Evolutionary conservation across 163 green algal genomes (phyloP).

Genomic region (Prototheca cutis): DNA sequence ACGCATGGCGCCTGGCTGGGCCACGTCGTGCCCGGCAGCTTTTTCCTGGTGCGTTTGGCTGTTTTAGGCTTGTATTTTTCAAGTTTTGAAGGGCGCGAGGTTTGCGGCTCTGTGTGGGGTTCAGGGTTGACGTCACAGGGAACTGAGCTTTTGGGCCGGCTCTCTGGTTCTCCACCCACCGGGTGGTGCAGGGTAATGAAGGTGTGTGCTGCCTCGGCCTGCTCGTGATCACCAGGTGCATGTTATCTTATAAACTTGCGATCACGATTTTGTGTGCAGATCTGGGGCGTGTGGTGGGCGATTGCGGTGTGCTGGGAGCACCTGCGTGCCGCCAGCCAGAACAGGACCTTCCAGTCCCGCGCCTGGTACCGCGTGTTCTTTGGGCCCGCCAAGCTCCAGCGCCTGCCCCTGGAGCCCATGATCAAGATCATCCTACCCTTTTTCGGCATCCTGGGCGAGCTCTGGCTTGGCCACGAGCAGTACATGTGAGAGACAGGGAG

Average conservation of each 20-base stretch:
- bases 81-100: too few relatives aligned
- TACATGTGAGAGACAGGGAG: constrained; percentile 19
- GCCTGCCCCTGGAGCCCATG: constrained; percentile 36
- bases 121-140: neutral
- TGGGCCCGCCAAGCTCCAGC: constrained; percentile 7
- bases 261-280: neutral
- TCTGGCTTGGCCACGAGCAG: constrained; percentile 45
- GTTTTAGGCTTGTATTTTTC: too few relatives aligned
- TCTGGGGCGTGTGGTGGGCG: constrained; percentile 50
- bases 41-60: constrained; percentile 52
- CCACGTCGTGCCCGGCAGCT: constrained; percentile 44
- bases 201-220: too few relatives aligned
- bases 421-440: constrained; percentile 44
- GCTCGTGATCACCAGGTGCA: too few relatives aligned
- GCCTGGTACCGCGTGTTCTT: constrained; percentile 29
- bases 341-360: constrained; percentile 19
- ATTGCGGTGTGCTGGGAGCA: constrained; percentile 23
- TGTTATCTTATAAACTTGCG: neutral
- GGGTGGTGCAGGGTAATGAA: too few relatives aligned
- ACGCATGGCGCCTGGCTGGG: constrained; percentile 39
- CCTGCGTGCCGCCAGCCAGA: constrained; percentile 9
- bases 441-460: constrained; percentile 47
- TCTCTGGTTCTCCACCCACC: too few relatives aligned
- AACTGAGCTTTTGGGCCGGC: too few relatives aligned
- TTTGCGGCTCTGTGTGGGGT: neutral